Evolutionary conservation across 2,329 filamentous ascomycete genomes (phyloP).

Genomic region (Rhinocladiella similis): DNA sequence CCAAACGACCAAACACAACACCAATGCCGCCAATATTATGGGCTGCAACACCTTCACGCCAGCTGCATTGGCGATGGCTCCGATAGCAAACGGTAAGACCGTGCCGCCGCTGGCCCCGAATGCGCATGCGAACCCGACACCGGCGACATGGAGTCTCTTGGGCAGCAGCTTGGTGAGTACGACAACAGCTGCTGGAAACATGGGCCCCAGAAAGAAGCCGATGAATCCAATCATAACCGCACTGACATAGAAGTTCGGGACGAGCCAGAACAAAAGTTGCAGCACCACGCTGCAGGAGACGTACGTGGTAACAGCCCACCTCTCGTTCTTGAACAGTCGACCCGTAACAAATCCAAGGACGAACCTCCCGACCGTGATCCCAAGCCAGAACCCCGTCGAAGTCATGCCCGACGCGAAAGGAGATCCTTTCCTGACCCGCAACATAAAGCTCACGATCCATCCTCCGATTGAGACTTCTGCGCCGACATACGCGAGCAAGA

Average conservation of each 20-base stretch:
- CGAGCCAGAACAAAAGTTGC: constrained; percentile 75
- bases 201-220: constrained; percentile 74
- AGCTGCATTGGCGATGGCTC: constrained; percentile 47
- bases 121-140: constrained; percentile 57
- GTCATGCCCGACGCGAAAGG: constrained; percentile 73
- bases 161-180: constrained; percentile 26
- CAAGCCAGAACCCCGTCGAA: constrained; percentile 73
- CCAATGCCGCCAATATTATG: constrained; percentile 45
- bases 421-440: constrained; percentile 66
- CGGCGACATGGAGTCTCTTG: constrained; percentile 22
- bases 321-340: constrained; percentile 69
- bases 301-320: constrained; percentile 61
- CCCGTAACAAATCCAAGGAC: constrained; percentile 69
- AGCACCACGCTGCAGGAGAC: constrained; percentile 61
- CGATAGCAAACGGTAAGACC: constrained; percentile 39
- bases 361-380: constrained; percentile 70
- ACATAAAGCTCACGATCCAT: constrained; percentile 81
- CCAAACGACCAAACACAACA: constrained; percentile 22
- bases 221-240: constrained; percentile 69
- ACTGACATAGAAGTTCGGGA: constrained; percentile 70
- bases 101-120: constrained; percentile 70
- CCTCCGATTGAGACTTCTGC: constrained; percentile 70
- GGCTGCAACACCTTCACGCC: constrained; percentile 60
- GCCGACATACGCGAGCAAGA: constrained; percentile 77
- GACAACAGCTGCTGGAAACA: constrained; percentile 59